Evolutionary conservation across 345 rosid genomes (phyloP).

Genomic region (Passiflora organensis): DNA sequence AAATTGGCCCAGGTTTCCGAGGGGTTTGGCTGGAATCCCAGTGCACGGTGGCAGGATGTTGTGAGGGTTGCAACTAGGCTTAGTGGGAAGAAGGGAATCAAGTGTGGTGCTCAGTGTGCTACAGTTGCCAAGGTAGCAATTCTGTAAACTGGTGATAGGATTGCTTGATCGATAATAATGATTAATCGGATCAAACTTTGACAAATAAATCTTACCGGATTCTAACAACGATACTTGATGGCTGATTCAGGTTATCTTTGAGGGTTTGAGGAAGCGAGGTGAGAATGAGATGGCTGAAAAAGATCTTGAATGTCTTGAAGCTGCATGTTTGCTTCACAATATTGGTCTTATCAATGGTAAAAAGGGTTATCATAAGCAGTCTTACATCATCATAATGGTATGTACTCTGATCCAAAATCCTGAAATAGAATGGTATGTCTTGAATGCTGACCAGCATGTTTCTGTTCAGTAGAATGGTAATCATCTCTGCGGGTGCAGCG

Average conservation of each 20-base stretch:
- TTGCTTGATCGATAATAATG: too few relatives aligned
- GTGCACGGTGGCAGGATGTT: conserved; percentile 57
- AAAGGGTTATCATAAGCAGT: conserved; percentile 75
- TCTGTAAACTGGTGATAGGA: too few relatives aligned
- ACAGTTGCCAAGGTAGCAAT: conserved; percentile 47
- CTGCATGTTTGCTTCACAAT: conserved; percentile 72
- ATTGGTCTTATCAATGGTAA: conserved; percentile 49
- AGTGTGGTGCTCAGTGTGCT: conserved; percentile 50
- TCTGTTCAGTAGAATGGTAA: conserved; percentile 42
- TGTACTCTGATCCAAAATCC: conserved; percentile 3
- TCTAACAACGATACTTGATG: not conserved
- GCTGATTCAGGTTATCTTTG: conserved; percentile 48
- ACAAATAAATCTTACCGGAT: too few relatives aligned
- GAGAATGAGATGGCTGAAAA: conserved; percentile 35
- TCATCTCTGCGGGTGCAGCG: conserved; percentile 53
- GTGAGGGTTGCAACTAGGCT: conserved; percentile 46
- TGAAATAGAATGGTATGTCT: too few relatives aligned
- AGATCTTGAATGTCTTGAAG: conserved; percentile 65
- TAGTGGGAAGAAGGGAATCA: conserved; percentile 42
- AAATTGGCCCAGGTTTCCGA: conserved; percentile 34
- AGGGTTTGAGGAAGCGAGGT: conserved; percentile 45
- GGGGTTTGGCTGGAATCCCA: conserved; percentile 44
- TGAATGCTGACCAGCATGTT: conserved; percentile 11
- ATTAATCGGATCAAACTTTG: too few relatives aligned
- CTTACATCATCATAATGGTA: conserved; percentile 57